phyloP scores from a whole-genome alignment of 352 stramenopile genomes.

The Pythium biforme region DNA sequence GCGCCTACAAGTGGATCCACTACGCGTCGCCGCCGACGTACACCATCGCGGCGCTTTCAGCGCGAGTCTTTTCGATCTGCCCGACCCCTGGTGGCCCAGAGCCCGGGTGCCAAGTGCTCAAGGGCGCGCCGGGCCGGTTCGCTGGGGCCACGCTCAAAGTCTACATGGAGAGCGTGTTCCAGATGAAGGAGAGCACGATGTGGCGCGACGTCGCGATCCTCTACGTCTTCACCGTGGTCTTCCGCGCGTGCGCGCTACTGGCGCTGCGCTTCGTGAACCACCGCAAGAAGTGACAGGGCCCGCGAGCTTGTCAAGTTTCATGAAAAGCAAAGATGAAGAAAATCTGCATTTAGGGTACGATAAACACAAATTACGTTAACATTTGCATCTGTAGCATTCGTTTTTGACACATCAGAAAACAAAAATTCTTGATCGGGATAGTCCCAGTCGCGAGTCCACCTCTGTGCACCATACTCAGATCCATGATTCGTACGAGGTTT shows the following conservation, averaged over 20 bases:
- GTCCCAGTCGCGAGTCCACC: no score
- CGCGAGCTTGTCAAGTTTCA: no score
- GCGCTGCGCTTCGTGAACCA: constrained; percentile 50
- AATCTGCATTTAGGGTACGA: neutral
- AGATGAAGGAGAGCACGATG: constrained; percentile 55
- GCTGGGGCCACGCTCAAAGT: constrained; percentile 40
- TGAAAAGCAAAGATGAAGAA: neutral
- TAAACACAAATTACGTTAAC: neutral
- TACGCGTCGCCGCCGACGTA: constrained; percentile 47
- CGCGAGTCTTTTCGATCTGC: constrained; percentile 41
- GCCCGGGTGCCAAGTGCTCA: constrained; percentile 36
- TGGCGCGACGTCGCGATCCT: constrained; percentile 37
- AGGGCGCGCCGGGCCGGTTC: constrained; percentile 22
- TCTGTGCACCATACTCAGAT: neutral
- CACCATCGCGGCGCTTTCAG: constrained; percentile 42
- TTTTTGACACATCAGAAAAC: no score
- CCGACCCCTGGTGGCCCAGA: constrained; percentile 9
- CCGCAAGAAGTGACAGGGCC: constrained; percentile 15
- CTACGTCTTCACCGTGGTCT: constrained; percentile 34
- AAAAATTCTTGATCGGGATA: no score
- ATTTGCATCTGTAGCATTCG: no score
- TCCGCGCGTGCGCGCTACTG: constrained; percentile 35
- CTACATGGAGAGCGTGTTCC: constrained; percentile 48
- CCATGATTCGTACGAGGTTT: neutral
- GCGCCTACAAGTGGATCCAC: constrained; percentile 58